phyloP scores from a whole-genome alignment of 2,329 filamentous ascomycete genomes.

The Lasiodiplodia sp. region DNA sequence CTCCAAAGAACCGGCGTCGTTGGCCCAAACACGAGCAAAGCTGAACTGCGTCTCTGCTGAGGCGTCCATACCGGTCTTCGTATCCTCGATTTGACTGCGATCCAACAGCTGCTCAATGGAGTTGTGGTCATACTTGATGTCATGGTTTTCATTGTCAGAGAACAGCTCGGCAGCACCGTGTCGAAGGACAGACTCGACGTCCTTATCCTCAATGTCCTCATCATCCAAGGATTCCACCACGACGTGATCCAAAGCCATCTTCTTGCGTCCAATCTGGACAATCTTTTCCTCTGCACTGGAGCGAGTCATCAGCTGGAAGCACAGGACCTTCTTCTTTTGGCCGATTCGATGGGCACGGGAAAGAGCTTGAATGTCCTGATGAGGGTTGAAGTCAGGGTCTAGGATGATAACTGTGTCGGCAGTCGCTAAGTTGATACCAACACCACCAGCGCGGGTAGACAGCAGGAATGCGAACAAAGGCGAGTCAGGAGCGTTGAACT shows the following conservation, averaged over 20 bases:
- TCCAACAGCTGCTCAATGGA: constrained; percentile 93
- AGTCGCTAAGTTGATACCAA: constrained; percentile 96
- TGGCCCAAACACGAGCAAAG: constrained; percentile 90
- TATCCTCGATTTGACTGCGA: constrained; percentile 79
- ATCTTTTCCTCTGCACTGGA: constrained; percentile 93
- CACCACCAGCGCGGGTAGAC: constrained; percentile 92
- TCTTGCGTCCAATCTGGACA: constrained; percentile 92
- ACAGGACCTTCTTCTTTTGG: constrained; percentile 93
- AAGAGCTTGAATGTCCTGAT: constrained; percentile 95
- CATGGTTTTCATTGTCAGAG: constrained; percentile 70
- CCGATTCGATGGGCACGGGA: constrained; percentile 95
- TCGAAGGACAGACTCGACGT: constrained; percentile 86
- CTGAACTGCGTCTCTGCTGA: constrained; percentile 83
- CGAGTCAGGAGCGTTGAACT: constrained; percentile 86
- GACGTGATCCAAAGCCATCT: constrained; percentile 94
- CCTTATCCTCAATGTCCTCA: constrained; percentile 78
- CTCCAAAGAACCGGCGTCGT: constrained; percentile 73
- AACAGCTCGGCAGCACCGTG: constrained; percentile 90
- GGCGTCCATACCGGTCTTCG: constrained; percentile 67
- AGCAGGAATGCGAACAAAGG: constrained; percentile 87
- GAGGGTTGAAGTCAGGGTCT: constrained; percentile 96
- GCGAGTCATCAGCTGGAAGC: constrained; percentile 92
- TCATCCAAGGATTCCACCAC: constrained; percentile 91
- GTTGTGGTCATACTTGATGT: constrained; percentile 81
- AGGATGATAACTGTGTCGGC: constrained; percentile 98